Evolutionary conservation across 2,329 filamentous ascomycete species (phyloP), one percentile per base, ranked within the genome.

Genomic region (Fusarium tjaetaba): DNA sequence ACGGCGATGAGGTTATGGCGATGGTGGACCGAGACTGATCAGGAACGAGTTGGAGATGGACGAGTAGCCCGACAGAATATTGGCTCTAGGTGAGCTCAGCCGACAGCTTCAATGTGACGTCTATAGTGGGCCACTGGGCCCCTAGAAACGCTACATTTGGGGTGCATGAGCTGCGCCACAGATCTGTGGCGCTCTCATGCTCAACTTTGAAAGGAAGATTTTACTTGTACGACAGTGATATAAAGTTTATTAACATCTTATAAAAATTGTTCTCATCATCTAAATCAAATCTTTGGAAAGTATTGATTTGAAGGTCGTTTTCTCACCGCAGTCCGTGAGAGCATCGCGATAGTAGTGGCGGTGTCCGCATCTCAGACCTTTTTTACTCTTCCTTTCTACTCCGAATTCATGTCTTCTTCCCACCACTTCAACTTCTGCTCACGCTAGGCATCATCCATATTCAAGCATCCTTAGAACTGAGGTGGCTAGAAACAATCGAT

Each of bases 31-130:
- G 68, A 52, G 56, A 7, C 36, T 26, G 57, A 59, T 48, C 60
- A 53, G 53, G 61, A 58, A 41, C 70, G 59, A 76, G 75, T 77
- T 76, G 66, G 56, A 71, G 66, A 66, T 72, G 66, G 70, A 70
- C 52, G 66, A 73, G 63, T 72, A 30, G 63, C 65, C 38, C 59
- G 53, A 65, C 38, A 43, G 62, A 52, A 52, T 45, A 59, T 51
- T 34, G 39, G 55, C 48, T 52, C 42, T 58, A 39, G 30, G 38
- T 63, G 57, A 72, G 63, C 68, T 68, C 38, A 42, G 49, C 22
- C 42, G 30, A 26, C 14, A 63, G 56, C 57, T 61, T 49, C 15
- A 45, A 60, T 51, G 68, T 76, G 75, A 77, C 74, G 72, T 77
- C 63, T 49, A 38, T 56, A 72, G 69, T 39, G 57, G 68, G 42